Percentiles rank a stretch among this genome's conserved stretches.
Conservation (phyloP, 345 rosid genomes). For the Capsella bursapastoris region DNA sequence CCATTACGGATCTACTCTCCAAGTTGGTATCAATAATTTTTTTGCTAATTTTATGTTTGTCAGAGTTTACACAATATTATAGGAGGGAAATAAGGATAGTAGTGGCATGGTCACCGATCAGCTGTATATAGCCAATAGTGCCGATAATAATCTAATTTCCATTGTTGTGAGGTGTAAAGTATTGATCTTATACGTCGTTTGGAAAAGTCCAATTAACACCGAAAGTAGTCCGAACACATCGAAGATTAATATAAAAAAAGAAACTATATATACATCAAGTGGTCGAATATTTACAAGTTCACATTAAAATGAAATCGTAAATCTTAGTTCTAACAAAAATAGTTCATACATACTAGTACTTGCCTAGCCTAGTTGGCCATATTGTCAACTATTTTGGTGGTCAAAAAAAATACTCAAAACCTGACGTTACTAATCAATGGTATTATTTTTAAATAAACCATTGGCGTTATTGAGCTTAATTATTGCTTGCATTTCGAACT, state of each 20-base stretch:
- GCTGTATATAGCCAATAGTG: not conserved
- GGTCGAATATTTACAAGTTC: not conserved
- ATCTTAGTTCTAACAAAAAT: not conserved
- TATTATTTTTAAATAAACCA: not conserved
- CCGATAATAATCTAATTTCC: not conserved
- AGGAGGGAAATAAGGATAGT: not conserved
- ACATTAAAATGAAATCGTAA: not conserved
- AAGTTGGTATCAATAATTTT: too few species aligned
- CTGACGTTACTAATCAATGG: not conserved
- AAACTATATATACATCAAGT: not conserved
- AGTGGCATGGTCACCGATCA: not conserved
- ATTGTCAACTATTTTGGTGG: not conserved
- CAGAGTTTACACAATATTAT: too few species aligned
- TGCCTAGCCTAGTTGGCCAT: slow-evolving; percentile 17
- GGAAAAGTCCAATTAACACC: not conserved
- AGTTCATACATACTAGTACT: not conserved
- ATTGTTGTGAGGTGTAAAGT: not conserved
- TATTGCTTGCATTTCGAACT: slow-evolving; percentile 4
- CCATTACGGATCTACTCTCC: not conserved
- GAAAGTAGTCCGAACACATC: not conserved
- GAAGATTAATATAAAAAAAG: not conserved
- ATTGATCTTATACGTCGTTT: not conserved
- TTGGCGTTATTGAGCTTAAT: slow-evolving; percentile 10
- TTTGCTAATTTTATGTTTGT: too few species aligned
- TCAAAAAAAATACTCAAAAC: not conserved